Percentiles rank a stretch among this genome's conserved stretches.
Evolutionary conservation across 306 rosid genomes (phyloP).

Genomic region (Arachis stenosperma): DNA sequence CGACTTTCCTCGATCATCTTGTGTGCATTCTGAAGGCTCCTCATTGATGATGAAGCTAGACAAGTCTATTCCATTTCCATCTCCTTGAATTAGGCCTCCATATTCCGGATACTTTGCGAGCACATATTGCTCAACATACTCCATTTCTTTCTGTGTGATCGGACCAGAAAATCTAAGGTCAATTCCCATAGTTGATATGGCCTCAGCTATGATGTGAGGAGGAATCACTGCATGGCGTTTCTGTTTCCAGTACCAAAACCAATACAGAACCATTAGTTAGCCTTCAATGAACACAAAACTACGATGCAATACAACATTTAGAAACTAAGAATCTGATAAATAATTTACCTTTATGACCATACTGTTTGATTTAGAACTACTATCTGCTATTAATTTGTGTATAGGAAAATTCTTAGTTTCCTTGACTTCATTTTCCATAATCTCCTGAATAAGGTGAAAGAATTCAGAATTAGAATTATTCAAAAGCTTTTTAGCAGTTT

Average conservation of each 20-base stretch:
- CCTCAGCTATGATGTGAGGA: constrained; percentile 78
- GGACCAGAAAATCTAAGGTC: constrained; percentile 94
- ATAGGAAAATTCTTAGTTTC: constrained; percentile 49
- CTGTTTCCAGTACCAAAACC: constrained; percentile 45
- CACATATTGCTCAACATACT: constrained; percentile 81
- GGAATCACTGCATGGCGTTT: constrained; percentile 64
- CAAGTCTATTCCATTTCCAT: constrained; percentile 59
- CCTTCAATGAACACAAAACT: constrained; percentile 13
- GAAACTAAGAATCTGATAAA: too few species aligned
- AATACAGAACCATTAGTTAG: neutral
- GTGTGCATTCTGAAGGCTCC: constrained; percentile 53
- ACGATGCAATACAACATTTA: neutral
- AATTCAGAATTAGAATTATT: constrained; percentile 10
- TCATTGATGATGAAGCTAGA: constrained; percentile 65
- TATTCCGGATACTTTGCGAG: constrained; percentile 87
- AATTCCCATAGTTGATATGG: constrained; percentile 72
- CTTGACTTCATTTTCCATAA: constrained; percentile 53
- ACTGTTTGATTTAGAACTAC: constrained; percentile 74
- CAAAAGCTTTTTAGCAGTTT: constrained; percentile 11
- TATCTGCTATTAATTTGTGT: constrained; percentile 55
- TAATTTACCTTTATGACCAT: constrained; percentile 75
- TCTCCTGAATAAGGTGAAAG: constrained; percentile 32
- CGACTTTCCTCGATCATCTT: constrained; percentile 65
- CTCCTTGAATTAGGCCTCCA: constrained; percentile 56
- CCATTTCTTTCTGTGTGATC: constrained; percentile 80